Conservation (phyloP, 768 basidiomycete genomes). For the Asterophora parasitica region DNA sequence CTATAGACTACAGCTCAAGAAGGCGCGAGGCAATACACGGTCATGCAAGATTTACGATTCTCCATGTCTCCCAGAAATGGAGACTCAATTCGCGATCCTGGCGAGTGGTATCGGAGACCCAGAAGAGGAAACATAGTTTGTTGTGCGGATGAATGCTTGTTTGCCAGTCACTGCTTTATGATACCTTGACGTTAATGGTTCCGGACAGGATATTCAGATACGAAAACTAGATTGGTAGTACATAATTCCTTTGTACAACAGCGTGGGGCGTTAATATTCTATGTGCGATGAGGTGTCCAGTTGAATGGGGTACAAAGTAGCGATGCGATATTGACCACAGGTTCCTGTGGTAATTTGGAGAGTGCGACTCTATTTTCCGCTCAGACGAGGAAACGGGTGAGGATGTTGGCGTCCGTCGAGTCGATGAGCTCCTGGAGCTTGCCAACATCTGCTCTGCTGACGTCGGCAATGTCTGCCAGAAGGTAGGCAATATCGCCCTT, state of each 20-base stretch:
- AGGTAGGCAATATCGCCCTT: slow-evolving; percentile 92
- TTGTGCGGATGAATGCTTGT: too few species aligned
- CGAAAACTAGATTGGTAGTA: slow-evolving; percentile 19
- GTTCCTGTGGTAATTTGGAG: too few species aligned
- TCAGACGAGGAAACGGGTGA: slow-evolving; percentile 79
- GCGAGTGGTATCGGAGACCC: slow-evolving; percentile 91
- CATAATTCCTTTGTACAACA: slow-evolving; percentile 20
- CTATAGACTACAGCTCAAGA: slow-evolving; percentile 80
- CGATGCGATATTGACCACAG: slow-evolving; percentile 18
- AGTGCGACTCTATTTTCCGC: background rate
- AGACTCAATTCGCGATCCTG: slow-evolving; percentile 92
- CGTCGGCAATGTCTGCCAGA: slow-evolving; percentile 94
- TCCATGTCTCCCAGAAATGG: slow-evolving; percentile 94
- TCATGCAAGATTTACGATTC: slow-evolving; percentile 98
- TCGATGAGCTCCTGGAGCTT: slow-evolving; percentile 74
- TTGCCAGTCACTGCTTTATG: background rate
- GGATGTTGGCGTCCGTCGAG: slow-evolving; percentile 78
- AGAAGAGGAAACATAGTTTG: slow-evolving; percentile 69
- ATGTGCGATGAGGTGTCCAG: slow-evolving; percentile 32
- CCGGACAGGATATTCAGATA: background rate
- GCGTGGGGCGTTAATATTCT: slow-evolving; percentile 19
- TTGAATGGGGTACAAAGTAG: slow-evolving; percentile 41
- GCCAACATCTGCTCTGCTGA: slow-evolving; percentile 75
- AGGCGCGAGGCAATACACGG: slow-evolving; percentile 86
- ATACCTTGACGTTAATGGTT: background rate